Percentiles rank a stretch among this genome's conserved stretches.
Conservation (phyloP, 169 alveolate species). For the Plasmodium knowlesi region DNA sequence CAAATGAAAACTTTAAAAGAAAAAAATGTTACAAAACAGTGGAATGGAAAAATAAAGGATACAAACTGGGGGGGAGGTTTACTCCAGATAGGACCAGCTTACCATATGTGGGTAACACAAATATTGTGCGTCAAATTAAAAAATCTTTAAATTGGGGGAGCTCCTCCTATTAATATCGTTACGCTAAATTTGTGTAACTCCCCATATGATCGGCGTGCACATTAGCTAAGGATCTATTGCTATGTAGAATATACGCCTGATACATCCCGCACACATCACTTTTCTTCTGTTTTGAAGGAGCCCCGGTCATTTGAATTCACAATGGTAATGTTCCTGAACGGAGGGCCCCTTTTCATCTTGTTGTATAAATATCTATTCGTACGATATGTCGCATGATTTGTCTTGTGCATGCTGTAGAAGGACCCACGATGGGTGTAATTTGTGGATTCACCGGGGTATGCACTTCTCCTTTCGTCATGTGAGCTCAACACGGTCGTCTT, state of each 20-base stretch:
- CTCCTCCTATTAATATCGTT: background rate
- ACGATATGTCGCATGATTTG: background rate
- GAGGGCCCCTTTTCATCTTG: constrained; percentile 12
- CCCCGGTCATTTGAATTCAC: background rate
- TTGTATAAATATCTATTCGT: background rate
- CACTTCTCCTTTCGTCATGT: background rate
- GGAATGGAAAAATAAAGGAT: background rate
- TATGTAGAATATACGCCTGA: background rate
- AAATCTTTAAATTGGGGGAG: background rate
- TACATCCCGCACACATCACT: background rate
- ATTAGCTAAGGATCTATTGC: background rate
- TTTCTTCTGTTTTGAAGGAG: background rate
- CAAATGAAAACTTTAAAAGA: background rate
- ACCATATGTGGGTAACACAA: background rate
- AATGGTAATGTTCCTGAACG: background rate
- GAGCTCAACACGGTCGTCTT: background rate
- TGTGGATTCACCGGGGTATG: background rate
- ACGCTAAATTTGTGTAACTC: background rate
- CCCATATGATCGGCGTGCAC: background rate
- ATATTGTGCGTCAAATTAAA: background rate
- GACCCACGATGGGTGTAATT: background rate
- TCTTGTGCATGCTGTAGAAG: background rate
- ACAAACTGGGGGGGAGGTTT: background rate
- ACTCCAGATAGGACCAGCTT: background rate
- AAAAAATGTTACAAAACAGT: background rate